phyloP scores from a whole-genome alignment of 75 land plant species.

The Chamaecyparis obtusa region DNA sequence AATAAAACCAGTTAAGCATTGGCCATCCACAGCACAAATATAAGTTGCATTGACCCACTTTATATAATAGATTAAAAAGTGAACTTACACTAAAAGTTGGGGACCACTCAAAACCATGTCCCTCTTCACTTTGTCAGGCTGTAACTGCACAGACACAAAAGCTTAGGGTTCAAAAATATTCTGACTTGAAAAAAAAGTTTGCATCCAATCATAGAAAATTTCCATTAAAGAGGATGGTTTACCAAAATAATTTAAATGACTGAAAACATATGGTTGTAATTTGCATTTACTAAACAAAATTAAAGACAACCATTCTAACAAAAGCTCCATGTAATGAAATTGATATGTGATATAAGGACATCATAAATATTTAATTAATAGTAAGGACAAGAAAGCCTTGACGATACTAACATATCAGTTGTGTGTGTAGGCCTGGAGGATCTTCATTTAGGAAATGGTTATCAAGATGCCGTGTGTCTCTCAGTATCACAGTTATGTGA shows the following conservation, averaged over 20 bases:
- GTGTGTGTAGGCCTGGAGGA: too few species aligned
- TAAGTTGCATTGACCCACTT: not conserved
- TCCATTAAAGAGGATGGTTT: not conserved
- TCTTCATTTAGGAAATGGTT: too few species aligned
- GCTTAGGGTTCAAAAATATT: not conserved
- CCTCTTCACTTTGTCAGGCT: constrained; percentile 91
- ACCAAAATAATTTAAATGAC: not conserved
- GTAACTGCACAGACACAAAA: constrained; percentile 55
- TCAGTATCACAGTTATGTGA: too few species aligned
- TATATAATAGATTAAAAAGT: not conserved
- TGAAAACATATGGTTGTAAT: not conserved
- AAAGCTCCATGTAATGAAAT: not conserved
- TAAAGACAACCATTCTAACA: not conserved
- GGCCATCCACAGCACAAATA: not conserved
- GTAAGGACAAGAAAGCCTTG: not conserved
- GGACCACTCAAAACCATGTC: constrained; percentile 55
- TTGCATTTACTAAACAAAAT: not conserved
- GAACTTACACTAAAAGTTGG: constrained; percentile 62
- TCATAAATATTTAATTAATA: not conserved
- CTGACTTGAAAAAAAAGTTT: not conserved
- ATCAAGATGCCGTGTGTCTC: too few species aligned
- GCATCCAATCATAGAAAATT: not conserved
- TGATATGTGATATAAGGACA: not conserved
- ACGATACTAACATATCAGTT: too few species aligned
- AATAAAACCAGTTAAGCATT: not conserved